phyloP scores from a whole-genome alignment of 345 rosid species.

The Lagerstroemia speciosa region DNA sequence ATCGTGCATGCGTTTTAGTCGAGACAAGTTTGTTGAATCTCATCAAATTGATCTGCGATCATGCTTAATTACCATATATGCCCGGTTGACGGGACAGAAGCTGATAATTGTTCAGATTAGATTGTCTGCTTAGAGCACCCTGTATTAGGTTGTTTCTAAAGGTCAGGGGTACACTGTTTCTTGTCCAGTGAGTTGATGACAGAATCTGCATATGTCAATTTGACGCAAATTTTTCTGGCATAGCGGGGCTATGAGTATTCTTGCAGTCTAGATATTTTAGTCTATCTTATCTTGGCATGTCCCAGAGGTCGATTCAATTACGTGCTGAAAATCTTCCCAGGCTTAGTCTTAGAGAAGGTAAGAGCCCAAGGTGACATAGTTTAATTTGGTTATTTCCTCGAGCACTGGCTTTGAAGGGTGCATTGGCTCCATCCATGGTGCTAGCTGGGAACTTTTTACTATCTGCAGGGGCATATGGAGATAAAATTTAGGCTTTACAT shows the following conservation, averaged over 20 bases:
- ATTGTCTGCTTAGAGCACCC: background rate
- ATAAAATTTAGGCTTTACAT: too few relatives aligned
- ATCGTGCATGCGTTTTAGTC: background rate
- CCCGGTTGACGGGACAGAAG: background rate
- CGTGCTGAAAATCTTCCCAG: background rate
- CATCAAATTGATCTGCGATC: background rate
- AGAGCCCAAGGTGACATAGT: background rate
- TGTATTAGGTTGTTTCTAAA: background rate
- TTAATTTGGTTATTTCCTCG: background rate
- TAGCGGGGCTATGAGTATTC: background rate
- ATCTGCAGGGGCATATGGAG: too few relatives aligned
- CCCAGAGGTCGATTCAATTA: background rate
- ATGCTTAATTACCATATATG: background rate
- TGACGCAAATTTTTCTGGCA: background rate
- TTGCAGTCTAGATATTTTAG: background rate
- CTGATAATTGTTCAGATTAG: background rate
- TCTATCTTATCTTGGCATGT: background rate
- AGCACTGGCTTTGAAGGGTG: background rate
- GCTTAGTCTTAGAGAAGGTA: background rate
- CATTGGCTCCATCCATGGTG: too few relatives aligned
- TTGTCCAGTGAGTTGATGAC: background rate
- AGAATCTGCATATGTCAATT: background rate
- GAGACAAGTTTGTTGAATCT: background rate
- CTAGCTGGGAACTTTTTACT: too few relatives aligned
- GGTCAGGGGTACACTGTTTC: background rate